phyloP scores from a whole-genome alignment of 768 basidiomycete species.

The Auricularia sp. region DNA sequence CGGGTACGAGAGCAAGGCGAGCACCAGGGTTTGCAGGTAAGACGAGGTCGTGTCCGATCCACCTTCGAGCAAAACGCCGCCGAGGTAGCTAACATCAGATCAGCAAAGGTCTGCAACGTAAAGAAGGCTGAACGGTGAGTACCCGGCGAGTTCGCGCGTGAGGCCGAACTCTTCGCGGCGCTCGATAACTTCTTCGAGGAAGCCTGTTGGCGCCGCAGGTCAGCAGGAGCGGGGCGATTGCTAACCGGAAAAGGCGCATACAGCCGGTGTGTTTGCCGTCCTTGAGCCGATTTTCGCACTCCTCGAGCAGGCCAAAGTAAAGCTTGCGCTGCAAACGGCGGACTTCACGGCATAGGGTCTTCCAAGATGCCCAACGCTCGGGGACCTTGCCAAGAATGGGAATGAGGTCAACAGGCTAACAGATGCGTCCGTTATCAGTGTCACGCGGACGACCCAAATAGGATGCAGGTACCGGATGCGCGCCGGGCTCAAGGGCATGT shows the following conservation, averaged over 20 bases:
- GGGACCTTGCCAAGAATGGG: constrained; percentile 25
- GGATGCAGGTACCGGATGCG: constrained; percentile 15
- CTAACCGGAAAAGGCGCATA: neutral
- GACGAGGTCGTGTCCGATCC: constrained; percentile 23
- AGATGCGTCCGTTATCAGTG: neutral
- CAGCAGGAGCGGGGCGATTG: neutral
- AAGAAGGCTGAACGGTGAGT: constrained; percentile 2
- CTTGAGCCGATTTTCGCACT: constrained; percentile 16
- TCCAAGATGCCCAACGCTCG: constrained; percentile 27
- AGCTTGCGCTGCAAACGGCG: constrained; percentile 18
- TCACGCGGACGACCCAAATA: neutral
- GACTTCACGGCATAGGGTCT: constrained; percentile 15
- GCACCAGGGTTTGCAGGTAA: constrained; percentile 7
- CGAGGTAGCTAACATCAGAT: constrained; percentile 17
- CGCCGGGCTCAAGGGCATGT: constrained; percentile 21
- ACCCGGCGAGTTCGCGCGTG: constrained; percentile 17
- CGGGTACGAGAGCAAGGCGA: constrained; percentile 12
- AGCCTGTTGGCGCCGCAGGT: constrained; percentile 4
- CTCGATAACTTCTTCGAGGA: constrained; percentile 23
- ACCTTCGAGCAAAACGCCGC: constrained; percentile 22
- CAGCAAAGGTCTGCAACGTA: neutral
- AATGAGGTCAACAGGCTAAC: constrained; percentile 22
- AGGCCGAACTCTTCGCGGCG: constrained; percentile 17
- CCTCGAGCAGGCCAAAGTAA: constrained; percentile 21
- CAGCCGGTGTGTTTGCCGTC: constrained; percentile 19